Evolutionary conservation across 352 stramenopile species (phyloP).

Genomic region (Phytophthora podocarpi): DNA sequence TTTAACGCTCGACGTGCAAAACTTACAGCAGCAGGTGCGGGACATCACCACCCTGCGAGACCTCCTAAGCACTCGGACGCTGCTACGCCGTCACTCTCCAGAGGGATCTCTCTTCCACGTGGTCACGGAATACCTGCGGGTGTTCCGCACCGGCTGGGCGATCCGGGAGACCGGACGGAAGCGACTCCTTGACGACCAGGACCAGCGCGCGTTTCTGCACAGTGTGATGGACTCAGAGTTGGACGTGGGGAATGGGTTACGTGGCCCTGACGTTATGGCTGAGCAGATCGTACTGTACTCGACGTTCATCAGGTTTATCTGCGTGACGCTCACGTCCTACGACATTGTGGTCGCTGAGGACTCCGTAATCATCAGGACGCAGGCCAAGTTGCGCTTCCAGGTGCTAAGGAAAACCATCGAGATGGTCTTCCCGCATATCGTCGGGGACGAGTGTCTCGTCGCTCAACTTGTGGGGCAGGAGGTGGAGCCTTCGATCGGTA

Average conservation of each 20-base stretch:
- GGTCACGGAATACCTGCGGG: constrained; percentile 14
- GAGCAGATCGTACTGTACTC: constrained; percentile 53
- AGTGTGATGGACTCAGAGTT: constrained; percentile 36
- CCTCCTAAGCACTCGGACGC: not conserved
- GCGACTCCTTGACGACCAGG: constrained; percentile 5
- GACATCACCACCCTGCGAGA: constrained; percentile 27
- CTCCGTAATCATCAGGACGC: constrained; percentile 12
- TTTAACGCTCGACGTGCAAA: constrained; percentile 41
- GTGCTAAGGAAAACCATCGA: constrained; percentile 26
- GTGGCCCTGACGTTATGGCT: constrained; percentile 31
- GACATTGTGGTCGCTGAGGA: constrained; percentile 11
- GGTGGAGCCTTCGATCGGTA: not conserved
- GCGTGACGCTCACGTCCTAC: constrained; percentile 21
- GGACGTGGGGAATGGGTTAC: constrained; percentile 40
- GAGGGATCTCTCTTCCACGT: constrained; percentile 5
- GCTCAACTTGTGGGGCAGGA: constrained; percentile 16
- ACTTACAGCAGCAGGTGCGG: constrained; percentile 35
- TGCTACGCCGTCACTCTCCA: not conserved
- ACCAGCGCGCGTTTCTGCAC: constrained; percentile 25
- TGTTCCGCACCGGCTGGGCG: constrained; percentile 21
- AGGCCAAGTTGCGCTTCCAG: constrained; percentile 19
- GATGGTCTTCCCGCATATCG: constrained; percentile 31
- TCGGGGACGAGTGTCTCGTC: constrained; percentile 20
- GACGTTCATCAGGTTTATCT: constrained; percentile 46
- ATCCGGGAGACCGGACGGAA: not conserved